phyloP scores from a whole-genome alignment of 2,329 filamentous ascomycete genomes.

The Lachnellula suecica region DNA sequence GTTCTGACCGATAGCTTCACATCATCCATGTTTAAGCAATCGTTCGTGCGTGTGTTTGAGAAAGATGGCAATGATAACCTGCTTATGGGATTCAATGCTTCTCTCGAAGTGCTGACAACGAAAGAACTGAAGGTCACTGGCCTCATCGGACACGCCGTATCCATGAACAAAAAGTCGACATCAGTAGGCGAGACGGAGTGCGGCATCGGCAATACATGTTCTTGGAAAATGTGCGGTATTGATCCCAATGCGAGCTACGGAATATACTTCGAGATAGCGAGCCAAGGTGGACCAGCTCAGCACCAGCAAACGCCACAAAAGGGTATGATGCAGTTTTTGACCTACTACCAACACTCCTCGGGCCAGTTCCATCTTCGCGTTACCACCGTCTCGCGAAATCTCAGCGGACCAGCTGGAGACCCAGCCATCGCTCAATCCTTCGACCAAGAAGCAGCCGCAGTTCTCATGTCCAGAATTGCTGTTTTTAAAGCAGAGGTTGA shows the following conservation, averaged over 20 bases:
- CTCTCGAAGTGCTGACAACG: constrained; percentile 91
- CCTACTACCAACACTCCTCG: constrained; percentile 96
- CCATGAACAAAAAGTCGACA: constrained; percentile 95
- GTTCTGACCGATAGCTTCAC: constrained; percentile 98
- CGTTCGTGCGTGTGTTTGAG: constrained; percentile 94
- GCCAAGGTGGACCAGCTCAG: constrained; percentile 81
- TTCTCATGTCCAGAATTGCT: constrained; percentile 98
- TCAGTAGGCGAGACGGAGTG: constrained; percentile 98
- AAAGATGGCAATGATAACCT: constrained; percentile 95
- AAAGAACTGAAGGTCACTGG: constrained; percentile 98
- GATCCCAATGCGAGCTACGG: constrained; percentile 92
- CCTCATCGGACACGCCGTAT: constrained; percentile 93
- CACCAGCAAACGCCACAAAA: constrained; percentile 87
- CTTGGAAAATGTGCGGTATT: constrained; percentile 99
- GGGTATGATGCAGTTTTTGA: constrained; percentile 97
- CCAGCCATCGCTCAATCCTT: constrained; percentile 95
- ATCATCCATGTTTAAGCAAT: constrained; percentile 99
- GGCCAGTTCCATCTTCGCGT: constrained; percentile 96
- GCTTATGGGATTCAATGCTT: constrained; percentile 97
- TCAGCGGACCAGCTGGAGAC: constrained; percentile 92
- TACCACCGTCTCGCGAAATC: constrained; percentile 85
- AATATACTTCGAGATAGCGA: constrained; percentile 96
- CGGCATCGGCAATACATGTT: constrained; percentile 96
- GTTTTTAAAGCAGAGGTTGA: constrained; percentile 99
- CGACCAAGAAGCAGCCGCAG: constrained; percentile 95